A percentile compares a stretch with the other conserved stretches of the same genome.
Conservation (phyloP, 2,329 filamentous ascomycete genomes). For the Trichoderma gracile region DNA sequence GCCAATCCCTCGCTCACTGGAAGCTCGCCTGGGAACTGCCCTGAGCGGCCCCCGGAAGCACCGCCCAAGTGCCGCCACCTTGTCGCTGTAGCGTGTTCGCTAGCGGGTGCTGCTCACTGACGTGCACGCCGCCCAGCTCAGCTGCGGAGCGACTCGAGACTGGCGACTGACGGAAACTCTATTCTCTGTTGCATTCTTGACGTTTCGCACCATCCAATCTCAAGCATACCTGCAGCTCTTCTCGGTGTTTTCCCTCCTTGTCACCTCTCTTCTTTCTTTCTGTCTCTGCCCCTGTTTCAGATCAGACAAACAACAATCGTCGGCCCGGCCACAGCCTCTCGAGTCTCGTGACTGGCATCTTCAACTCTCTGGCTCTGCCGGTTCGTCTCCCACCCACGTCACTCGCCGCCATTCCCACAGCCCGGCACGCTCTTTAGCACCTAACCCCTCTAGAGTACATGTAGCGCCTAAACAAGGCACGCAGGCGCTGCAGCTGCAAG, state of each 20-base stretch:
- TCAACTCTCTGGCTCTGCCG: too few species aligned
- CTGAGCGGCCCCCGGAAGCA: slow-evolving; percentile 9
- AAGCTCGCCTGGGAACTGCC: slow-evolving; percentile 1
- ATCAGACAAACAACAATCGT: neutral
- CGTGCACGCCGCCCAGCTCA: slow-evolving; percentile 7
- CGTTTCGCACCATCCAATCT: neutral
- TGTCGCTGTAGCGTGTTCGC: neutral
- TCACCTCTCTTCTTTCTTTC: neutral
- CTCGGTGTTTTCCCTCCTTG: neutral
- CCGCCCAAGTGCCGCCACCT: neutral
- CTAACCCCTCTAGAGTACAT: slow-evolving; percentile 1
- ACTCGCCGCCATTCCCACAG: slow-evolving; percentile 15
- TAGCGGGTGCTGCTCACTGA: neutral
- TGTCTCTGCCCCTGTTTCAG: too few species aligned
- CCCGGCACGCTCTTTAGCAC: slow-evolving; percentile 22
- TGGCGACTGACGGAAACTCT: slow-evolving; percentile 6
- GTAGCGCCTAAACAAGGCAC: slow-evolving; percentile 18
- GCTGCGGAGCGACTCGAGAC: neutral
- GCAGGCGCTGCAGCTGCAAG: slow-evolving; percentile 18
- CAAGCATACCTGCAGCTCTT: neutral
- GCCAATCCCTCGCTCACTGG: neutral
- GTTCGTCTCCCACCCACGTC: neutral
- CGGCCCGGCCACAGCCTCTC: neutral
- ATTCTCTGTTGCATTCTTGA: slow-evolving; percentile 14
- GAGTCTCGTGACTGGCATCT: neutral